A percentile compares a stretch with the other conserved stretches of the same genome.
Evolutionary conservation across 495 filamentous ascomycete species (phyloP).

Genomic region (Cercophora sp.): DNA sequence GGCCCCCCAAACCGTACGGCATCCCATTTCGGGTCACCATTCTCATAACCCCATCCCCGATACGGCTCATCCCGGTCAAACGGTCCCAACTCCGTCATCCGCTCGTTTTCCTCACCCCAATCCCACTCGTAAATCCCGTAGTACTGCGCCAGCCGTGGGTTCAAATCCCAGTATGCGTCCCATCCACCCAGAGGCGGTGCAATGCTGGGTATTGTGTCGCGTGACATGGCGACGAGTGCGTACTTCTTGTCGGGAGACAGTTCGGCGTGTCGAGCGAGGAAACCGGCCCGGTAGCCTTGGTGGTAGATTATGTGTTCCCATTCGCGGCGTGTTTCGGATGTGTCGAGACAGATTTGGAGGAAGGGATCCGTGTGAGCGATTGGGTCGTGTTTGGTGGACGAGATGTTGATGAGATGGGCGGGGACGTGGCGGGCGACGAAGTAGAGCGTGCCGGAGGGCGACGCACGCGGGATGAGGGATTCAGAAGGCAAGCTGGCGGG

Average conservation of each 20-base stretch:
- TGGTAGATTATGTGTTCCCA: conserved; percentile 17
- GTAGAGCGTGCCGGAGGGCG: neutral
- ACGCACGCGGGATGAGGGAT: neutral
- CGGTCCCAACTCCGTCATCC: conserved; percentile 2
- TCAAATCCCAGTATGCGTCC: conserved; percentile 13
- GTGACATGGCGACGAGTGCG: conserved; percentile 13
- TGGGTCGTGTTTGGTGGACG: conserved; percentile 1
- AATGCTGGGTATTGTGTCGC: conserved; percentile 14
- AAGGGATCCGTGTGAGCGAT: neutral
- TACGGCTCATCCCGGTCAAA: neutral
- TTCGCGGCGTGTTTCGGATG: neutral
- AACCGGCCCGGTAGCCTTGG: conserved; percentile 19
- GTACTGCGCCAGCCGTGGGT: neutral
- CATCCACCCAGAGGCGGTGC: conserved; percentile 12
- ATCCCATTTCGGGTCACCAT: conserved; percentile 10
- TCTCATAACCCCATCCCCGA: neutral
- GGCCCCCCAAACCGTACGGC: conserved; percentile 4
- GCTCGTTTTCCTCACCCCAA: neutral
- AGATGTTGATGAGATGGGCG: conserved; percentile 12
- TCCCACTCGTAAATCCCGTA: neutral
- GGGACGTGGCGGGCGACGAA: conserved; percentile 10
- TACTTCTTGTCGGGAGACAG: neutral
- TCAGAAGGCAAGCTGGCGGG: conserved; percentile 10
- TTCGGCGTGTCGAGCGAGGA: conserved; percentile 8
- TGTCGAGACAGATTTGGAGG: conserved; percentile 11